Evolutionary conservation across 73 alveolate species (phyloP).

Genomic region (Paramecium pentaurelia): DNA sequence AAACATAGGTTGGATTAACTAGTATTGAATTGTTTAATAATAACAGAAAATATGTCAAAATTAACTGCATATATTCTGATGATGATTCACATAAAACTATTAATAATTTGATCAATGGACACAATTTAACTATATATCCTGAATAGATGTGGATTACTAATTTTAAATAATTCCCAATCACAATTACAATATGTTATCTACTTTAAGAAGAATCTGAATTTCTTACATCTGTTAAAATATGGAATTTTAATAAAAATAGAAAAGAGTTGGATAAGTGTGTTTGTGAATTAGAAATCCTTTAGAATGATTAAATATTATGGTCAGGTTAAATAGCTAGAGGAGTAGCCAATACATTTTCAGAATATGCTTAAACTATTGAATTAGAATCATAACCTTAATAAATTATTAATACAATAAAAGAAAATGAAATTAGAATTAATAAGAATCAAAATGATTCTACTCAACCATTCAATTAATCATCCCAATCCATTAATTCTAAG

Average conservation of each 20-base stretch:
- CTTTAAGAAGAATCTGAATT: slow-evolving; percentile 11
- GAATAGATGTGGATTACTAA: slow-evolving; percentile 66
- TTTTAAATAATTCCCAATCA: slow-evolving; percentile 47
- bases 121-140: slow-evolving; percentile 59
- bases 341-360: slow-evolving; percentile 60
- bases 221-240: slow-evolving; percentile 58
- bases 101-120: slow-evolving; percentile 66
- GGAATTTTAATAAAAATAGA: slow-evolving; percentile 75
- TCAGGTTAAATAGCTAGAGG: slow-evolving; percentile 64
- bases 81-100: slow-evolving; percentile 59
- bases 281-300: slow-evolving; percentile 54
- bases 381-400: not conserved
- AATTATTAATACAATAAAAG: not conserved
- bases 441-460: not conserved
- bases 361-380: slow-evolving; percentile 53
- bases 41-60: slow-evolving; percentile 45
- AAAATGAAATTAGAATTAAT: not conserved
- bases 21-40: slow-evolving; percentile 64
- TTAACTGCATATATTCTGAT: slow-evolving; percentile 63
- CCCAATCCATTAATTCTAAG: slow-evolving; percentile 24
- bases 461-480: not conserved
- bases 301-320: slow-evolving; percentile 48
- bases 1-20: slow-evolving; percentile 66
- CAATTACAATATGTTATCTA: slow-evolving; percentile 40
- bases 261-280: slow-evolving; percentile 65